Conservation (phyloP, 192 early-diverging fungal genomes). For the Gaertneriomyces semiglobifer region DNA sequence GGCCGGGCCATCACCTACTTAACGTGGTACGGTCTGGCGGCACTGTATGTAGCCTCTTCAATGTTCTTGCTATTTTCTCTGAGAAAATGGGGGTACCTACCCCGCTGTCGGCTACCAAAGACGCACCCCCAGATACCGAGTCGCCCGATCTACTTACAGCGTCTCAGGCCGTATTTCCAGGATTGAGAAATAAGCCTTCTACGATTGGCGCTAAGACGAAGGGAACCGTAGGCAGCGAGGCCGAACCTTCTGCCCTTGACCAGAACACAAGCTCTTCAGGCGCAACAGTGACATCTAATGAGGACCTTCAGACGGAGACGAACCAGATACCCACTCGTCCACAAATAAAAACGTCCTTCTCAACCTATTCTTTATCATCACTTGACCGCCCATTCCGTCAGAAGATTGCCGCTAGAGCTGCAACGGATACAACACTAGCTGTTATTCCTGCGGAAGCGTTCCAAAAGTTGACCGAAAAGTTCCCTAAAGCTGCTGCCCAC, state of each 20-base stretch:
- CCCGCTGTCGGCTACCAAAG: neutral
- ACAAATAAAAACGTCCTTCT: neutral
- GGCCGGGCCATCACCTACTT: slow-evolving; percentile 61
- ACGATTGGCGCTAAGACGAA: neutral
- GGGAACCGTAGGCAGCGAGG: neutral
- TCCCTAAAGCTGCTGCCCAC: slow-evolving; percentile 88
- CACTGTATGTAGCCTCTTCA: slow-evolving; percentile 88
- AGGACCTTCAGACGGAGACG: neutral
- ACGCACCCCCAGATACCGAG: neutral
- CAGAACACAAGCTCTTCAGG: too few relatives aligned
- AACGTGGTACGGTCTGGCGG: slow-evolving; percentile 89
- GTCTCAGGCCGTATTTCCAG: slow-evolving; percentile 30
- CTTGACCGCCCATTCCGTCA: slow-evolving; percentile 48
- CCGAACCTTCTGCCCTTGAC: neutral
- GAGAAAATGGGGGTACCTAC: slow-evolving; percentile 48
- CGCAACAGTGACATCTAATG: too few relatives aligned
- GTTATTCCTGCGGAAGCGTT: slow-evolving; percentile 94
- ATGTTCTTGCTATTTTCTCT: slow-evolving; percentile 85
- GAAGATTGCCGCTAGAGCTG: slow-evolving; percentile 79
- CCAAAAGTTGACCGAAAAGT: slow-evolving; percentile 79
- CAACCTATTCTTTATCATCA: neutral
- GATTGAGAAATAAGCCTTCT: slow-evolving; percentile 17
- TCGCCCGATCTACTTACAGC: slow-evolving; percentile 8
- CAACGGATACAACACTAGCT: slow-evolving; percentile 83
- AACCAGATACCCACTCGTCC: neutral